These are phyloP conservation scores for Phytophthora hybrid DNA, from an alignment of 352 stramenopile genomes.

Conservation along the genomic window DNA sequence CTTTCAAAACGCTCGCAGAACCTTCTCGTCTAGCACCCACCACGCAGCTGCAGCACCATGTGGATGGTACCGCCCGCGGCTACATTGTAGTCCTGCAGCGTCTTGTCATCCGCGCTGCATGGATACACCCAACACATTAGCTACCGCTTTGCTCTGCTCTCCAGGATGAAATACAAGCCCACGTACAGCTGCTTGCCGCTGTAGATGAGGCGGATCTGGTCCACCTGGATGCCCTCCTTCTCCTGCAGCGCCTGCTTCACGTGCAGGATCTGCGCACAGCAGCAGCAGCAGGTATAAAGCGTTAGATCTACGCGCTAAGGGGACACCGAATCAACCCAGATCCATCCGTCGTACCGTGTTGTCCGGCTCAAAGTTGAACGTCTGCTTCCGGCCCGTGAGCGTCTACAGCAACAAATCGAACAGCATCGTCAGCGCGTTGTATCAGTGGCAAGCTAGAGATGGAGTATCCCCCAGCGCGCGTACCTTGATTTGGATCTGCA, in stretches of 20 bases:
- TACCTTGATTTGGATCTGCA: conserved; percentile 92
- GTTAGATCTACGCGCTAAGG: too few relatives aligned
- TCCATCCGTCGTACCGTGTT: conserved; percentile 63
- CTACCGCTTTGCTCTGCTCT: too few relatives aligned
- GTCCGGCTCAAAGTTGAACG: conserved; percentile 90
- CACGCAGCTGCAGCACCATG: conserved; percentile 98
- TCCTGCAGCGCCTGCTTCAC: conserved; percentile 99
- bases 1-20: conserved; percentile 16
- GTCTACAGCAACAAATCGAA: conserved; percentile 52
- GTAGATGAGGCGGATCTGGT: conserved; percentile 96
- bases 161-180: neutral
- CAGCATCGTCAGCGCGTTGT: too few relatives aligned
- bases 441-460: too few relatives aligned
- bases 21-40: conserved; percentile 68
- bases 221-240: conserved; percentile 96
- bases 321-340: too few relatives aligned
- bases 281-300: too few relatives aligned
- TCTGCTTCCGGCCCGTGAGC: conserved; percentile 89
- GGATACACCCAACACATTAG: neutral
- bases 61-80: conserved; percentile 97
- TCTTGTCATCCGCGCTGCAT: conserved; percentile 94
- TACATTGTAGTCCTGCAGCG: conserved; percentile 97
- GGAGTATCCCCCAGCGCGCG: neutral
- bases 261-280: conserved; percentile 88
- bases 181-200: conserved; percentile 96